Evolutionary conservation across 2,329 filamentous ascomycete genomes (phyloP), one percentile per base, ranked within the genome.

Genomic region (Aspergillus alliaceus): DNA sequence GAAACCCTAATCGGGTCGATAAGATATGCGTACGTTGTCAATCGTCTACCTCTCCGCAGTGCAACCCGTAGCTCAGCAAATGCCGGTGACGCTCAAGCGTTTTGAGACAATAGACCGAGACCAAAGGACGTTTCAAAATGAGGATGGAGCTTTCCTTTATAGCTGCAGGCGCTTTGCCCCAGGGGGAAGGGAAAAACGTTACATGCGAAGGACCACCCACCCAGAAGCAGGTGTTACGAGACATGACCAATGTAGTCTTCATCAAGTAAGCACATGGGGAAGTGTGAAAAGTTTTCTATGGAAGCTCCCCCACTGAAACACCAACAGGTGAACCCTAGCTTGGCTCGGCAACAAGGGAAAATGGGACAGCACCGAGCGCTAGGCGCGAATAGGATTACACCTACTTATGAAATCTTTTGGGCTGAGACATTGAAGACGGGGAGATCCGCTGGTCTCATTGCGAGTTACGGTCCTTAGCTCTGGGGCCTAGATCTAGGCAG

Each of bases 401-500:
- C 12, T 18, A 40, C 31, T 11, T 3, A 14, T 9, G 44, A n/a
- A 42, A 8, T 15, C 40, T 15, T 18, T n/a, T 15, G 14, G 14
- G 25, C 24, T 11, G 42, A 27, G 29, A 29, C 42, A 29, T 46
- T 24, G 24, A n/a, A 6, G 14, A 53, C 35, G 51, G 25, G 39
- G 51, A 53, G 51, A 46, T 42, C 39, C 40, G 37, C 20, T 29
- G 42, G 42, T 29, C 22, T 18, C 14, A 46, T 29, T 46, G 42
- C 42, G 25, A 46, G 24, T 46, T 29, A 27, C 4, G n/a, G 24
- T 49, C 31, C 52, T 49, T 54, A 25, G 46, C 27, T 49, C 46
- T 27, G 22, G 14, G 53, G 53, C 53, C 53, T 49, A 50, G 53
- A 29, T 39, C 53, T 50, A 25, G 34, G 44, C 53, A 40, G n/a